Base-by-base conservation (phyloP, 371 early-diverging fungal genomes). In the Neoconidiobolus thromboides region DNA sequence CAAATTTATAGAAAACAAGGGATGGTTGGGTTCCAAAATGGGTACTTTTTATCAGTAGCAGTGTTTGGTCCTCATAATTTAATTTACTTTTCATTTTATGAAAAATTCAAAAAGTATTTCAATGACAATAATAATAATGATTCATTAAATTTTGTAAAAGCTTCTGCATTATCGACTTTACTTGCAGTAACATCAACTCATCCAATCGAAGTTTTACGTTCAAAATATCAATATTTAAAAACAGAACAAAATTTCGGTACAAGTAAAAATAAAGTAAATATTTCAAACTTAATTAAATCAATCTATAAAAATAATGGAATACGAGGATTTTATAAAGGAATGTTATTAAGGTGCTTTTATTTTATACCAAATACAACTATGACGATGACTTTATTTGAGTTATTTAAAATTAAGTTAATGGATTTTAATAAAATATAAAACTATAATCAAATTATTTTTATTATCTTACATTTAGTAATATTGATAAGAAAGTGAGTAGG, bases 41-140 rank as follows among this genome's bases (percentile, higher is more conserved):
- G 90, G 0, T 89, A 89, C 61, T 79, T 76, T 3, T 64, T 86
- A 38, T 79, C 73, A 0, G 85, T 89, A 12, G 85, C 83, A 68
- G 79, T 87, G 48, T 69, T 66, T 60, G 62, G 60, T 47, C 76
- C 79, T 2, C 76, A 77, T 48, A 74, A 76, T 39, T 75, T 84
- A 69, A 73, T 76, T 6, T 89, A 87, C 65, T 89, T 87, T 69
- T 73, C 78, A 3, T 65, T 74, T 0, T 89, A 89, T 66, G 90
- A 91, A 67, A 79, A 85, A 55, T 69, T 81, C 51, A 88, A 90
- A 64, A 44, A 41, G 3, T 44, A 43, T 7, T 12, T 57, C 9
- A 15, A 15, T 9, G n/a, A 44, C n/a, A 44, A 43, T 14, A 14
- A 3, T 4, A 14, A 5, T 5, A 49, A 49, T 4, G 44, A 44